Base-by-base conservation (phyloP, 768 basidiomycete species). In the Serpula lacrymans region DNA sequence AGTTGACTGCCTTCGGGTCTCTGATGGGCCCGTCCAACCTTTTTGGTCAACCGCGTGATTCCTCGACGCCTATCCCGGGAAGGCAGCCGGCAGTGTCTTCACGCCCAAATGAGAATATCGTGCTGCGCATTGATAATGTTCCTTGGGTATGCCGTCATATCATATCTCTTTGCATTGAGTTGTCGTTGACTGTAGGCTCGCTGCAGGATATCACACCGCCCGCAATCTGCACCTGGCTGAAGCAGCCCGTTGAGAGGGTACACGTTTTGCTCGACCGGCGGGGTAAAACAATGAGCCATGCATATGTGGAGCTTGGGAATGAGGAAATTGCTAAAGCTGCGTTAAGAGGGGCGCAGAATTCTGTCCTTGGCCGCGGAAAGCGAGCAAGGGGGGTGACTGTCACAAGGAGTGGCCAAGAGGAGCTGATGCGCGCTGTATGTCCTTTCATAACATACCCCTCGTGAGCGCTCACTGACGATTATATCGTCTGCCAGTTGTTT, bases 171-270 rank as follows among this genome's bases (percentile, higher is more conserved):
- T 29, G 36, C 29, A 38, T 37, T 23, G 17, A 22, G 2, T 35
- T 23, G 38, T 24, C 37, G 10, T 13, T 17, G 25, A 37, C 31
- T 8, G 24, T 10, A 11, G 40, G n/a, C n/a, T n/a, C n/a, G n/a
- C n/a, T n/a, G n/a, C 42, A 90, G 87, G 89, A 92, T 57, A 89
- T 92, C 43, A 91, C 89, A 0, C 89, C 89, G 4, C 74, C 77
- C 14, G 80, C 77, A 40, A 84, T 89, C 38, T 62, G 59, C 8
- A 62, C 67, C 6, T 92, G 85, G 85, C 62, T 87, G 40, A 80
- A 75, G 50, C 83, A 84, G 43, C 82, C 83, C 13, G 51, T 71
- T 22, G 54, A 67, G 18, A 75, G 79, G 36, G 84, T 82, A 6
- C 84, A 90, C 50, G 84, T 90, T 28, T 74, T 92, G 14, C 75